Base-by-base conservation (phyloP, 2,329 filamentous ascomycete species). In the Nannizziopsis barbatae region DNA sequence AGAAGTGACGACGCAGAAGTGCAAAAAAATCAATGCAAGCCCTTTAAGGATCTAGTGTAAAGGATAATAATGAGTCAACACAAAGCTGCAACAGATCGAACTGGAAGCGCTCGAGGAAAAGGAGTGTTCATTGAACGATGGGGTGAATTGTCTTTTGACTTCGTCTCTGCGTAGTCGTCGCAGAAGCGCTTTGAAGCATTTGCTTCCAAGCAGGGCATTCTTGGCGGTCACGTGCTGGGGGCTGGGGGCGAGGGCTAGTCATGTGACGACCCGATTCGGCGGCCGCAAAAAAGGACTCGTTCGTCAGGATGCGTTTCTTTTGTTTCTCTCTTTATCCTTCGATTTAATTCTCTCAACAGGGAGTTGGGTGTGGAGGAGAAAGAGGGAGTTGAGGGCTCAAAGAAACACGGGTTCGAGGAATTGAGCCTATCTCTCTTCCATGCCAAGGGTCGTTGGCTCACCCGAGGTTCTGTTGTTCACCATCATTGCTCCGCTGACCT, bases 171-270 rank as follows among this genome's bases (percentile, higher is more conserved):
- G 22, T 27, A 27, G 22, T 27, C 22, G 22, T 27, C 22, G 22
- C 22, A 27, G 22, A 27, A 27, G 22, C 22, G 22, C 22, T 27
- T 27, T 27, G 55, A 61, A 59, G 59, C 59, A 62, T 65, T 66
- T 66, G 64, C 62, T 62, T 64, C 61, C 57, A 65, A 62, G 63
- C 64, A 61, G 46, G 45, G 35, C 32, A 49, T 39, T 41, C 53
- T 44, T 50, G 47, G 14, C 20, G 20, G 15, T 64, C 62, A 65
- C 59, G 61, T 65, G 46, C 42, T 17, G 11, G n/a, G 38, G n/a
- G 18, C 11, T 36, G 33, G 12, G 12, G 12, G 33, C 3, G 3
- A 12, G 10, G 33, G 33, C 31, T 8, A 5, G 33, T 36, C 33
- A 36, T 36, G 12, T n/a, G 33, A 15, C 15, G 33, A 11, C 33